A percentile compares a stretch with the other conserved stretches of the same genome.
phyloP scores from a whole-genome alignment of 331 rosid species.

The Malus hybrid region DNA sequence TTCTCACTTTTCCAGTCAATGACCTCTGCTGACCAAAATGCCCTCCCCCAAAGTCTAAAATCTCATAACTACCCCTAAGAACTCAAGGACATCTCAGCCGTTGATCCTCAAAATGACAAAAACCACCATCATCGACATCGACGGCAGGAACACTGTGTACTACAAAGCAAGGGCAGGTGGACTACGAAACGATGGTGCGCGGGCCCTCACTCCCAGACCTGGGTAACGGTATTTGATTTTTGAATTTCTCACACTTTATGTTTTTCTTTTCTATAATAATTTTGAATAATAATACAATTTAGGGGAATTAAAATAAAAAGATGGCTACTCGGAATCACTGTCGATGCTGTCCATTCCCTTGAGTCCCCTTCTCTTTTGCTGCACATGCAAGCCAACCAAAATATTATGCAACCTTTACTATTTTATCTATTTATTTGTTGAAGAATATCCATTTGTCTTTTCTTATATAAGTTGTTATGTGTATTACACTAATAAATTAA shows the following conservation, averaged over 20 bases:
- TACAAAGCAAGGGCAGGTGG: not conserved
- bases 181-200: not conserved
- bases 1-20: not conserved
- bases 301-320: not conserved
- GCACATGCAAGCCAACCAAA: conserved; percentile 15
- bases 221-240: too few species aligned
- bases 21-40: not conserved
- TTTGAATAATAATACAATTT: not conserved
- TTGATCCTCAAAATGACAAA: not conserved
- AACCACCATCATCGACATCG: not conserved
- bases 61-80: not conserved
- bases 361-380: conserved; percentile 64
- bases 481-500: too few species aligned
- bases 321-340: conserved; percentile 49
- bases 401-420: not conserved
- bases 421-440: not conserved
- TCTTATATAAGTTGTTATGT: rapidly evolving
- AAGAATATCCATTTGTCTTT: too few species aligned
- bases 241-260: not conserved
- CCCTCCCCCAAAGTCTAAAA: not conserved
- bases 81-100: not conserved
- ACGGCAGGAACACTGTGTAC: not conserved
- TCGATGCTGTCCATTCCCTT: conserved; percentile 64
- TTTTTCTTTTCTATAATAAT: not conserved
- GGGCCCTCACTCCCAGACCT: not conserved